Conservation (phyloP, 1,139 yeast genomes). For the Kluyveromyces marxianus region DNA sequence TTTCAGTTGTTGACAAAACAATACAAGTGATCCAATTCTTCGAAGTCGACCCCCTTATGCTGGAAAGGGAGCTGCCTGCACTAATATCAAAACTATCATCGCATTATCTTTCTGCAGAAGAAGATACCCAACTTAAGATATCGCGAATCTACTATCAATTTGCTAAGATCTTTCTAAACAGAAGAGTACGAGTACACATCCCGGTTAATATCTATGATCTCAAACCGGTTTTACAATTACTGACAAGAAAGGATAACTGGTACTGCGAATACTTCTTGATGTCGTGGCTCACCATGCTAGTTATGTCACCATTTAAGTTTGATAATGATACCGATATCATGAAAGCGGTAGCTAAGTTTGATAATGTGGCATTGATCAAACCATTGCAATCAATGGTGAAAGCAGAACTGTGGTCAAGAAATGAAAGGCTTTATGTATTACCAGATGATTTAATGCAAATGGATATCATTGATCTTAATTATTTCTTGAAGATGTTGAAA, state of each 20-base stretch:
- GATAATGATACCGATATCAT: conserved; percentile 34
- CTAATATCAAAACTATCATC: conserved; percentile 32
- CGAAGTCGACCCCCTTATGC: conserved; percentile 48
- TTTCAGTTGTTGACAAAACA: conserved; percentile 6
- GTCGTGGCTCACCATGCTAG: conserved; percentile 68
- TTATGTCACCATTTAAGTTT: conserved; percentile 65
- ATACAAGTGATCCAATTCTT: conserved; percentile 37
- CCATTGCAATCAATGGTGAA: conserved; percentile 25
- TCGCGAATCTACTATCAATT: conserved; percentile 45
- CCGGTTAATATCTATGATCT: conserved; percentile 52
- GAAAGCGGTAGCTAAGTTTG: conserved; percentile 32
- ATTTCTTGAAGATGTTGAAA: not conserved
- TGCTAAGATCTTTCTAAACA: conserved; percentile 60
- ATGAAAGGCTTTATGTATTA: conserved; percentile 13
- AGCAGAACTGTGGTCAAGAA: conserved; percentile 27
- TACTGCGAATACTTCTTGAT: conserved; percentile 49
- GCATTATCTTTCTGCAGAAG: conserved; percentile 23
- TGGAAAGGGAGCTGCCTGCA: conserved; percentile 37
- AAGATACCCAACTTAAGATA: conserved; percentile 7
- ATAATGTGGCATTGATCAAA: conserved; percentile 41
- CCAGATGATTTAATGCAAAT: not conserved
- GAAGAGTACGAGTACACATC: conserved; percentile 49
- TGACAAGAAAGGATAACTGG: conserved; percentile 38
- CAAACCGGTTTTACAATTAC: conserved; percentile 27
- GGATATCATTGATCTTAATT: not conserved